Percentiles rank a stretch among this genome's conserved stretches.
Evolutionary conservation across 768 basidiomycete species (phyloP).

Genomic region (Suillus clintonianus): DNA sequence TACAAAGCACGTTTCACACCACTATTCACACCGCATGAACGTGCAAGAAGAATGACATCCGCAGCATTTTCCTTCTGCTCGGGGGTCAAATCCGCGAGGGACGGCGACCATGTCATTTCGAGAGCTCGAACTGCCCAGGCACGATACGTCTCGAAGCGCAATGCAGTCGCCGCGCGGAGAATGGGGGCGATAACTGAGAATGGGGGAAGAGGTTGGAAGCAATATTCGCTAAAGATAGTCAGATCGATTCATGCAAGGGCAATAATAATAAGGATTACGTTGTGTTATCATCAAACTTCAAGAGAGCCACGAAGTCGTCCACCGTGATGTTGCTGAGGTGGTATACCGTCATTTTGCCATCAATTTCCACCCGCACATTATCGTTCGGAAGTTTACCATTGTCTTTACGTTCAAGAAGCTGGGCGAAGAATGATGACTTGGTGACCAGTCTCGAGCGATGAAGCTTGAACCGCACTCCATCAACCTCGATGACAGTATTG

Average conservation of each 20-base stretch:
- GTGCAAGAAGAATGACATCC: conserved; percentile 33
- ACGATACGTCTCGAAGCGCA: conserved; percentile 31
- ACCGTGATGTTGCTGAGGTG: background rate
- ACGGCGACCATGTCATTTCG: conserved; percentile 29
- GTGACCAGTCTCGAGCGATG: conserved; percentile 35
- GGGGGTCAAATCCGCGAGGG: conserved; percentile 18
- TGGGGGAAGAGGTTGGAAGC: conserved; percentile 23
- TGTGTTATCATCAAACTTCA: conserved; percentile 4
- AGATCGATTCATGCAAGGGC: background rate
- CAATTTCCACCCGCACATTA: background rate
- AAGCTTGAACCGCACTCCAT: conserved; percentile 35
- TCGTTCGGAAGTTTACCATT: background rate
- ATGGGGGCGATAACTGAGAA: conserved; percentile 33
- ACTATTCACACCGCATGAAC: conserved; percentile 22
- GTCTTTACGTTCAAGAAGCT: conserved; percentile 17
- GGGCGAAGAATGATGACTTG: conserved; percentile 36
- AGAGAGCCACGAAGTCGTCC: background rate
- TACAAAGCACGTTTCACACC: conserved; percentile 41
- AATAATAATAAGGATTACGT: background rate
- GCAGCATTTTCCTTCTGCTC: conserved; percentile 22
- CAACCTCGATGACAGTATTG: conserved; percentile 34
- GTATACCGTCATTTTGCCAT: background rate
- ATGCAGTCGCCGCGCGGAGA: conserved; percentile 36
- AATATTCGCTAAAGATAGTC: conserved; percentile 23
- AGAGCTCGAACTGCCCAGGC: conserved; percentile 30